Evolutionary conservation across 2,329 filamentous ascomycete genomes (phyloP).

Genomic region (Stachybotrys echinatus): DNA sequence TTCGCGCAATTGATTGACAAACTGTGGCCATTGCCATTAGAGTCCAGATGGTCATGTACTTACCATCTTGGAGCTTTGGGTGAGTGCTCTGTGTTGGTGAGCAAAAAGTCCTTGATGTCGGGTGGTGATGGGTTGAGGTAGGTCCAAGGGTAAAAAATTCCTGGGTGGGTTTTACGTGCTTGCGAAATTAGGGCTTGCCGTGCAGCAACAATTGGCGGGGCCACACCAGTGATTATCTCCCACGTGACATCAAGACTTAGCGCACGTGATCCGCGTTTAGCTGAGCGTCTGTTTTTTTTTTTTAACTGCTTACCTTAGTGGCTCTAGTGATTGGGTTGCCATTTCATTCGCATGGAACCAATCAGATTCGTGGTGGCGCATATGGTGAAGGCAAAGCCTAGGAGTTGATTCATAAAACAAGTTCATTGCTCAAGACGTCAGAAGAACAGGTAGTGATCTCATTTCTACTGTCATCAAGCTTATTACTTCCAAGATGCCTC

Average conservation of each 20-base stretch:
- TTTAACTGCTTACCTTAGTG: background rate
- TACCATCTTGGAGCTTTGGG: conserved; percentile 36
- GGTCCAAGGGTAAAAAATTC: conserved; percentile 17
- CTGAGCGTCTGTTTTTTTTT: background rate
- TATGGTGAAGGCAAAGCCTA: background rate
- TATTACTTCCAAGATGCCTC: conserved; percentile 56
- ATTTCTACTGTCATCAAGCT: too few species aligned
- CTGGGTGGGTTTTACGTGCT: conserved; percentile 20
- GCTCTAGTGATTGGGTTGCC: background rate
- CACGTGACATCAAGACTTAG: background rate
- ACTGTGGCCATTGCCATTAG: conserved; percentile 29
- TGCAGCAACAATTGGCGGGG: background rate
- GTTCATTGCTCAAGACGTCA: too few species aligned
- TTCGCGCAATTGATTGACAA: conserved; percentile 27
- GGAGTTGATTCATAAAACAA: too few species aligned
- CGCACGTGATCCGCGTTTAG: background rate
- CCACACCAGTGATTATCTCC: too few species aligned
- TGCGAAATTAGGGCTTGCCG: conserved; percentile 32
- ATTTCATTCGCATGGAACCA: background rate
- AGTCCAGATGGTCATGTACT: conserved; percentile 28
- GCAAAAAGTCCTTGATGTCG: conserved; percentile 27
- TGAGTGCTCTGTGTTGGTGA: conserved; percentile 29
- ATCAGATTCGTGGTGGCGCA: background rate
- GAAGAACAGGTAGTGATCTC: too few species aligned
- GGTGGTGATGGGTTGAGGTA: conserved; percentile 20